Base-by-base conservation (phyloP, 225 moss, liverwort and hornwort genomes). In the Rhytidiadelphus loreus region DNA sequence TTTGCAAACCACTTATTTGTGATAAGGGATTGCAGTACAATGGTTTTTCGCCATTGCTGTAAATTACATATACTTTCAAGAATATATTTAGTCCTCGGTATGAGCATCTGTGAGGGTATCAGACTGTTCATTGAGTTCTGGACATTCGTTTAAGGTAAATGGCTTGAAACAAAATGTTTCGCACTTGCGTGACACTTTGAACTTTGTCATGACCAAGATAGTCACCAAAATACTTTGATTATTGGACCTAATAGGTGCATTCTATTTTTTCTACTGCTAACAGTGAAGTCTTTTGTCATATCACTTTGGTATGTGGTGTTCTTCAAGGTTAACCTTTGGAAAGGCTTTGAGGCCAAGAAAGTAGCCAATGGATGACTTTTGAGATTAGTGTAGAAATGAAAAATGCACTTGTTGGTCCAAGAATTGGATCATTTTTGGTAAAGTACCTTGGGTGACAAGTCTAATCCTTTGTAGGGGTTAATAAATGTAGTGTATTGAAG, bases 221-320 rank as follows among this genome's bases (percentile, higher is more conserved):
- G 20, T 20, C 29, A 12, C 33, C 21, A 50, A 75, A 33, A 22
- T 76, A 22, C 5, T 76, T 35, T 35, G 21, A 22, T 50, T 50
- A 4, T 75, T 50, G 21, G 13, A 52, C 3, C 5, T n/a, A 33
- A 5, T 32, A 52, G 21, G 29, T 71, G 71, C 6, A 28, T 71
- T 71, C 4, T 43, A 28, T 28, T 43, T 71, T n/a, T 43, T 37
- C 26, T 41, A 8, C 2, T 41, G 1, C 2, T 7, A 23, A n/a
- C 1, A 13, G 0, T 39, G 39, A 13, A 66, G 66, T 22, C 37
- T 19, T 65, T 3, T 11, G 20, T 37, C 2, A 4, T 3, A 37
- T 12, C 7, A 21, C 21, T 66, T 0, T 12, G 20, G 12, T 37
- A 0, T 37, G 2, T 37, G 11, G 21, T 13, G 13, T 39, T 7